A percentile compares a stretch with the other conserved stretches of the same genome.
These are phyloP conservation scores for Sclerospora graminicola DNA, from an alignment of 352 stramenopile species.

Conservation along the genomic window DNA sequence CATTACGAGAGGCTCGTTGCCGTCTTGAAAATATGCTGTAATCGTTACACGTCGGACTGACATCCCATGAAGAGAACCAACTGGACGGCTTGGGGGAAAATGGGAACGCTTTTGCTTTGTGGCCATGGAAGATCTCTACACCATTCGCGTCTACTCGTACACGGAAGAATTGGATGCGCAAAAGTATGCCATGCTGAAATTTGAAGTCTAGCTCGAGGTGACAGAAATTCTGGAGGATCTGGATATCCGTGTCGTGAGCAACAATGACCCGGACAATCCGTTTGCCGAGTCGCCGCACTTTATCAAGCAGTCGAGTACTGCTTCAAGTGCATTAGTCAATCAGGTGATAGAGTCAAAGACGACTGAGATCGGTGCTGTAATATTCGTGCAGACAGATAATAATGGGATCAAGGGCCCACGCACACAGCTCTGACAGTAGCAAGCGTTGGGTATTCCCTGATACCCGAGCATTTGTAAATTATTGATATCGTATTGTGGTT, in stretches of 20 bases:
- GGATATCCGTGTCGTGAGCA: constrained; percentile 35
- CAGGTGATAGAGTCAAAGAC: constrained; percentile 38
- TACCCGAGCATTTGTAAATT: no score
- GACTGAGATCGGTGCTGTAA: constrained; percentile 42
- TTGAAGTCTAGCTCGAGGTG: no score
- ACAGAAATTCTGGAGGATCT: constrained; percentile 87
- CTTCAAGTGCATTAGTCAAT: no score
- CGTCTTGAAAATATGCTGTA: constrained; percentile 74
- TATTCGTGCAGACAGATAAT: constrained; percentile 23
- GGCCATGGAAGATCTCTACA: constrained; percentile 77
- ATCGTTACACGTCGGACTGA: constrained; percentile 75
- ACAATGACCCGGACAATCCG: constrained; percentile 21
- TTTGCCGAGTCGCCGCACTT: constrained; percentile 30
- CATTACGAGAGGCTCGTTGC: constrained; percentile 39
- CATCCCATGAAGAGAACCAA: constrained; percentile 79
- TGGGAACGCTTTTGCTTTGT: constrained; percentile 80
- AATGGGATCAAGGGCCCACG: constrained; percentile 18
- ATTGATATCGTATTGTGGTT: no score
- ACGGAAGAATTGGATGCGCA: constrained; percentile 76
- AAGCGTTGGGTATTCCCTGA: constrained; percentile 1
- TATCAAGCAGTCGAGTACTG: constrained; percentile 15
- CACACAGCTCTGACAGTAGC: constrained; percentile 35
- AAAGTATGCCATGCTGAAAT: constrained; percentile 85
- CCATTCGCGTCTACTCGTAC: constrained; percentile 81
- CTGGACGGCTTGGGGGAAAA: constrained; percentile 74